These are phyloP conservation scores for Schwanniomyces pseudopolymorphus DNA, from an alignment of 805 yeast genomes.

Conservation along the genomic window DNA sequence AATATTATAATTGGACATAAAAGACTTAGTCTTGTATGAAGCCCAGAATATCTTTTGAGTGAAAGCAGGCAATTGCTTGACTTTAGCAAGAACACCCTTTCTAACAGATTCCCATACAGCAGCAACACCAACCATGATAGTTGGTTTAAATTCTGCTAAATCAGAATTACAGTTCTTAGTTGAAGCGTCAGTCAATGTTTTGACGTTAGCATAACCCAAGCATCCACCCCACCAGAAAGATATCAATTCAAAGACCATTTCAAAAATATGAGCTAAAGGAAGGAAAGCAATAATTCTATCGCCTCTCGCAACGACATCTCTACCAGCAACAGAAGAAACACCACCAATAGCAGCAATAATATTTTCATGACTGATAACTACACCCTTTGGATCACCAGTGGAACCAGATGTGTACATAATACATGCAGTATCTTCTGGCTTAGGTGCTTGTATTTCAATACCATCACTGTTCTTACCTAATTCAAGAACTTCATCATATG, in stretches of 20 bases:
- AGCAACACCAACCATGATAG: conserved; percentile 97
- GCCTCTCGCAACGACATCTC: conserved; percentile 44
- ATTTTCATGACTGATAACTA: conserved; percentile 62
- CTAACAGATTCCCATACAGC: conserved; percentile 97
- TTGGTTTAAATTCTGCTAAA: conserved; percentile 81
- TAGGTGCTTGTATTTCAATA: conserved; percentile 43
- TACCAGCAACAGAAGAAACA: conserved; percentile 60
- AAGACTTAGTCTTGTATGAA: conserved; percentile 72
- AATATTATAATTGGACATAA: conserved; percentile 60
- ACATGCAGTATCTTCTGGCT: conserved; percentile 62
- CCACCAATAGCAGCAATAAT: conserved; percentile 88
- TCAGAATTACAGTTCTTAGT: conserved; percentile 87
- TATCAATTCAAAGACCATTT: conserved; percentile 80
- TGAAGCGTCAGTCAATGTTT: conserved; percentile 82
- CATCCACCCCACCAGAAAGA: conserved; percentile 86
- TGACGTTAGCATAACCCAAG: conserved; percentile 88
- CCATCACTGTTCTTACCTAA: conserved; percentile 59
- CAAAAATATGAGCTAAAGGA: conserved; percentile 96
- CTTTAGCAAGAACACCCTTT: conserved; percentile 84
- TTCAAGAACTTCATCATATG: conserved; percentile 62
- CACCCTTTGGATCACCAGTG: conserved; percentile 86
- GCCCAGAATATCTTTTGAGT: conserved; percentile 87
- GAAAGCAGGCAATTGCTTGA: conserved; percentile 60
- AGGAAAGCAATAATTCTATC: conserved; percentile 86
- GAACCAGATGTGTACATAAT: conserved; percentile 89